Evolutionary conservation across 2,329 filamentous ascomycete species (phyloP).

Genomic region (Fusarium cyanostomum): DNA sequence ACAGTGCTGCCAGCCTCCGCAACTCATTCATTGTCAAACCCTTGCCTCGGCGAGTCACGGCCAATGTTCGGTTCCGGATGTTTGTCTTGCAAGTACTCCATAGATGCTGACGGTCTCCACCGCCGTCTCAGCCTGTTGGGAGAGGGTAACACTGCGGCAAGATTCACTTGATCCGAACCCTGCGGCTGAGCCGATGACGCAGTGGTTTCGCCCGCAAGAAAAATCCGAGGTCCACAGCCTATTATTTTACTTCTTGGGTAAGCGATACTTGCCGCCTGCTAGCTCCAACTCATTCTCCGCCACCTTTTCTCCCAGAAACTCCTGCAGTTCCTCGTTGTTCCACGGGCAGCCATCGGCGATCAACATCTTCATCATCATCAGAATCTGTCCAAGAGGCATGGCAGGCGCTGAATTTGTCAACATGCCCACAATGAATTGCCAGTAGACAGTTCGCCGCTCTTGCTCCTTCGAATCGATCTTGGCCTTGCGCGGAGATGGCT

Average conservation of each 20-base stretch:
- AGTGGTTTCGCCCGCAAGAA: constrained; percentile 6
- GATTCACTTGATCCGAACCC: constrained; percentile 17
- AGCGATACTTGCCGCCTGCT: constrained; percentile 74
- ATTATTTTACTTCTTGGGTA: constrained; percentile 64
- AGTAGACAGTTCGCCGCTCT: constrained; percentile 74
- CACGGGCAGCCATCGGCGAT: constrained; percentile 89
- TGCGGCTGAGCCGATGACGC: constrained; percentile 1
- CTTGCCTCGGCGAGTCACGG: constrained; percentile 1
- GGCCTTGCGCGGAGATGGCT: constrained; percentile 59
- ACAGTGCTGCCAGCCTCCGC: constrained; percentile 3
- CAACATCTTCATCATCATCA: constrained; percentile 95
- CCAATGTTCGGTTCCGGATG: constrained; percentile 8
- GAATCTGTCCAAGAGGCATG: constrained; percentile 83
- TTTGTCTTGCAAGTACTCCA: constrained; percentile 8
- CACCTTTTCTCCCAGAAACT: constrained; percentile 84
- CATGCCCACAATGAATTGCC: constrained; percentile 95
- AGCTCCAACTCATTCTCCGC: constrained; percentile 74
- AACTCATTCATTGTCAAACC: not conserved
- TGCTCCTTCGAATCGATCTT: constrained; percentile 72
- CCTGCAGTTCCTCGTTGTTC: constrained; percentile 86
- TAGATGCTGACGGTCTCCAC: constrained; percentile 14
- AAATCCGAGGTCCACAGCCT: constrained; percentile 2
- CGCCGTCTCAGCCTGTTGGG: constrained; percentile 5
- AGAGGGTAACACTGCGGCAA: constrained; percentile 28
- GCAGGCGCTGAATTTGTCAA: constrained; percentile 85